Conservation (phyloP, 2,329 filamentous ascomycete species). For the Macrophomina tecta region DNA sequence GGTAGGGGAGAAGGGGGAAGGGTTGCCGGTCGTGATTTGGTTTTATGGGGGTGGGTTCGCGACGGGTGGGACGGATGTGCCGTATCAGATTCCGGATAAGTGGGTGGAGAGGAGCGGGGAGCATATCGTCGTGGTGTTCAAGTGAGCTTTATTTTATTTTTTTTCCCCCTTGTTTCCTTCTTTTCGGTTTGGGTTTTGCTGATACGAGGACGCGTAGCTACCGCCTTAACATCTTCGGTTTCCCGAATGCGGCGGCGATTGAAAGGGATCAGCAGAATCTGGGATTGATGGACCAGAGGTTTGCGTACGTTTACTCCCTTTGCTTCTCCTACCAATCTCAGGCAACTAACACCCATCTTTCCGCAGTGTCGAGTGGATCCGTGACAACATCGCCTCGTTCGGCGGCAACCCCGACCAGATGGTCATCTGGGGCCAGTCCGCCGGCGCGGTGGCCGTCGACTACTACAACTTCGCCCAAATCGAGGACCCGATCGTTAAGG, state of each 20-base stretch:
- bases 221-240: conserved; percentile 50
- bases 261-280: conserved; percentile 38
- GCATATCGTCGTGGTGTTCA: conserved; percentile 39
- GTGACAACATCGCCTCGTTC: conserved; percentile 51
- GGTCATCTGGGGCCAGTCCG: conserved; percentile 40
- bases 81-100: conserved; percentile 23
- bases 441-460: conserved; percentile 40
- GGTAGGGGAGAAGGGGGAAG: not conserved
- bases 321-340: not conserved
- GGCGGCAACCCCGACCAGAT: conserved; percentile 54
- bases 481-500: conserved; percentile 56
- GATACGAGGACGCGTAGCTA: conserved; percentile 18
- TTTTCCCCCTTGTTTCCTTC: not conserved
- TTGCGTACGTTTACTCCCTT: conserved; percentile 32
- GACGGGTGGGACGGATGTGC: conserved; percentile 13
- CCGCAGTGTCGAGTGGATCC: conserved; percentile 45
- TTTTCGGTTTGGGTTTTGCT: no score
- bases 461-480: conserved; percentile 57
- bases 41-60: conserved; percentile 29
- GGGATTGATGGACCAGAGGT: conserved; percentile 47
- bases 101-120: conserved; percentile 36
- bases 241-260: conserved; percentile 28
- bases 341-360: not conserved
- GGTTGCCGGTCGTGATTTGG: conserved; percentile 40
- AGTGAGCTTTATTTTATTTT: conserved; percentile 26